Conservation (phyloP, 805 yeast genomes). For the Metschnikowia kunwiensis region DNA sequence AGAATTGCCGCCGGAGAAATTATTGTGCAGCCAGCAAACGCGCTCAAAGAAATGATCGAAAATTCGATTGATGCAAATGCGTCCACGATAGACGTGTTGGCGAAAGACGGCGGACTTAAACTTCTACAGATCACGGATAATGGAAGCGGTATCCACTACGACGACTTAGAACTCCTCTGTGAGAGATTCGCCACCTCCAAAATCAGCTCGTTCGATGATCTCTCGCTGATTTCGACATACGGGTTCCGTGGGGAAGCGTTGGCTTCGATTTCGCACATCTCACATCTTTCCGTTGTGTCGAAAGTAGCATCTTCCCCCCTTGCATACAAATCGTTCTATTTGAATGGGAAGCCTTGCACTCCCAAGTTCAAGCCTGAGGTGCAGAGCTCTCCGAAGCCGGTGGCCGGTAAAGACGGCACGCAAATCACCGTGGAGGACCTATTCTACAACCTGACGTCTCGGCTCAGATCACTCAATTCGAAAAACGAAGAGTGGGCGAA, state of each 20-base stretch:
- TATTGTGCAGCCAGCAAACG: constrained; percentile 90
- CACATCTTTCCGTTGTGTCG: constrained; percentile 77
- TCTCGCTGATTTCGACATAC: constrained; percentile 67
- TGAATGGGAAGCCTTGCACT: constrained; percentile 59
- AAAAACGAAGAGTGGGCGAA: constrained; percentile 71
- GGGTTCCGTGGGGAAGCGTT: constrained; percentile 98
- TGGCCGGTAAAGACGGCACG: constrained; percentile 88
- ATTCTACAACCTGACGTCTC: constrained; percentile 81
- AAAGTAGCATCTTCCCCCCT: constrained; percentile 57
- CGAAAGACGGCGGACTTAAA: constrained; percentile 91
- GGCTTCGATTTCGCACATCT: constrained; percentile 88
- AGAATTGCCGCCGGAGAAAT: constrained; percentile 97
- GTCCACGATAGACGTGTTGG: constrained; percentile 68
- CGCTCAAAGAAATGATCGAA: constrained; percentile 88
- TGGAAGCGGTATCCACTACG: constrained; percentile 74
- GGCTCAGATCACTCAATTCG: constrained; percentile 63
- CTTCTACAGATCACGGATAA: constrained; percentile 84
- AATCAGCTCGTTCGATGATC: constrained; percentile 68
- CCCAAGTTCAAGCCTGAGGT: constrained; percentile 35
- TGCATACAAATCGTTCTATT: constrained; percentile 70
- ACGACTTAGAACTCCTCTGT: constrained; percentile 77
- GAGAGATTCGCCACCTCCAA: constrained; percentile 93
- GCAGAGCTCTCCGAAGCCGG: constrained; percentile 55
- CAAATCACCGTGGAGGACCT: constrained; percentile 81
- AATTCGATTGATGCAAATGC: constrained; percentile 87